Percentiles rank a stretch among this genome's conserved stretches.
phyloP scores from a whole-genome alignment of 2,329 filamentous ascomycete species.

The Colletotrichum lentis region DNA sequence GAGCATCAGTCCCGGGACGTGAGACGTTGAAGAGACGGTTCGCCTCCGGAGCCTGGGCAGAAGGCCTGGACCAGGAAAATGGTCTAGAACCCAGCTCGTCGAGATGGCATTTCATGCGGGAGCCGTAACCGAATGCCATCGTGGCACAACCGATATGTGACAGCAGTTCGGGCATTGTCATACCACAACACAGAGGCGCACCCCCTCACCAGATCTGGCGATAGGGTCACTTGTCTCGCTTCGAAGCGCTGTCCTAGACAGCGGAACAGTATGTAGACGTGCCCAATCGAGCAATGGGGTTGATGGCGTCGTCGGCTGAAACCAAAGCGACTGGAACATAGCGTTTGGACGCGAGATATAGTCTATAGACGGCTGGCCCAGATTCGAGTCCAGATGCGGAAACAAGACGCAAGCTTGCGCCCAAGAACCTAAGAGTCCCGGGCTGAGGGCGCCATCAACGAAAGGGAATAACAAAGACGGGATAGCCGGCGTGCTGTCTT shows the following conservation, averaged over 20 bases:
- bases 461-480: conserved; percentile 1
- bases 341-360: neutral
- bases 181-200: conserved; percentile 4
- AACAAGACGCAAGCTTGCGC: conserved; percentile 11
- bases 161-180: conserved; percentile 1
- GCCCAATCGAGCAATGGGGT: neutral
- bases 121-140: conserved; percentile 28
- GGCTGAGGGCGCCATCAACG: conserved; percentile 20
- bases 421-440: neutral
- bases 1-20: conserved; percentile 14
- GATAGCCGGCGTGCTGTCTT: conserved; percentile 13
- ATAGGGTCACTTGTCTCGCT: conserved; percentile 12
- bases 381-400: conserved; percentile 6
- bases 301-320: conserved; percentile 7
- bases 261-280: conserved; percentile 4
- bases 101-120: conserved; percentile 22
- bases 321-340: neutral
- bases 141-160: conserved; percentile 16
- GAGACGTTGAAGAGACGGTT: conserved; percentile 9
- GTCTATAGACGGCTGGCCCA: conserved; percentile 6
- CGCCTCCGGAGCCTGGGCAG: conserved; percentile 7
- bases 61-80: conserved; percentile 10
- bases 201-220: neutral
- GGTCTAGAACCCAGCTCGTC: conserved; percentile 9
- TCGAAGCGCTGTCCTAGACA: conserved; percentile 19